Evolutionary conservation across 164 flowering plant genomes (phyloP).

Genomic region (Chimonanthus praecox): DNA sequence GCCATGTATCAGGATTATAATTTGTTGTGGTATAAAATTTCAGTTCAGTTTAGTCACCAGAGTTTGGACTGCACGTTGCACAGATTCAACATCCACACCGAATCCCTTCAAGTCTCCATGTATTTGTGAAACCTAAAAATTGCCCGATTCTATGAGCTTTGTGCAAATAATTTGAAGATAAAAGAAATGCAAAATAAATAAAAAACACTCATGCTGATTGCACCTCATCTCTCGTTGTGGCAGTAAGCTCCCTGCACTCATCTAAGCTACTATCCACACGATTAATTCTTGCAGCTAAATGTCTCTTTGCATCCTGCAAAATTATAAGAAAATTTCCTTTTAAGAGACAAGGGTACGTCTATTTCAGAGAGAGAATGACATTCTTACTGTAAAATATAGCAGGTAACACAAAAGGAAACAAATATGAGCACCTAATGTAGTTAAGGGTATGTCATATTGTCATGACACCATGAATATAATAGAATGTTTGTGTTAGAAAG

Average conservation of each 20-base stretch:
- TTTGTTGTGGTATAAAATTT: not conserved
- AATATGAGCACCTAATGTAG: not conserved
- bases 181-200: not conserved
- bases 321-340: not conserved
- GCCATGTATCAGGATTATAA: not conserved
- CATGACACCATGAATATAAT: too few relatives aligned
- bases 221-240: conserved; percentile 57
- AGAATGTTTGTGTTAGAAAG: too few relatives aligned
- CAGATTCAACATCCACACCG: conserved; percentile 34
- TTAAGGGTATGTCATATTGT: not conserved
- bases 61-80: conserved; percentile 44
- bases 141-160: conserved; percentile 1
- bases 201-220: conserved; percentile 8
- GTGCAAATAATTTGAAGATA: conserved; percentile 5
- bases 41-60: conserved; percentile 34
- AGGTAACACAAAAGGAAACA: not conserved
- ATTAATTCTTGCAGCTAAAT: conserved; percentile 58
- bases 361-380: too few relatives aligned
- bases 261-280: conserved; percentile 44
- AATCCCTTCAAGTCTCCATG: conserved; percentile 31
- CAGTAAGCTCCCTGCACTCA: conserved; percentile 36
- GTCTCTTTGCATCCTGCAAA: conserved; percentile 48
- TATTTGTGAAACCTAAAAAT: conserved; percentile 39
- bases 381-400: too few relatives aligned
- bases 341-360: not conserved